phyloP scores from a whole-genome alignment of 2,329 filamentous ascomycete genomes.

The Nothomitra cinnamomea region DNA sequence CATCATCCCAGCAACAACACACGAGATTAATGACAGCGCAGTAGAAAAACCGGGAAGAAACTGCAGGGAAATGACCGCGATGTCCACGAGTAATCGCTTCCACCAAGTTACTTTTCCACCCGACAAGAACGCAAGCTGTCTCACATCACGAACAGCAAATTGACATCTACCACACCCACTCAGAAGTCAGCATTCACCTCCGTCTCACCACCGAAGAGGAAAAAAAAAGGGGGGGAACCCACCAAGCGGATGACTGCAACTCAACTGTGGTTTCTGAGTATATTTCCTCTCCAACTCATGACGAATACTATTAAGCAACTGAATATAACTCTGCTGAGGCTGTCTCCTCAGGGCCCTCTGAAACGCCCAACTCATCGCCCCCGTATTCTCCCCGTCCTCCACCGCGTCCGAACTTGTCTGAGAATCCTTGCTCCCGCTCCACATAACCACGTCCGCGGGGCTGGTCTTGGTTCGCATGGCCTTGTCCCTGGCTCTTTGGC shows the following conservation, averaged over 20 bases:
- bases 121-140: too few relatives aligned
- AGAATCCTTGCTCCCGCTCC: conserved; percentile 88
- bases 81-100: too few relatives aligned
- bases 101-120: too few relatives aligned
- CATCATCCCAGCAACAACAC: too few relatives aligned
- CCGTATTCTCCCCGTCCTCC: conserved; percentile 76
- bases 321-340: conserved; percentile 87
- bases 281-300: conserved; percentile 79
- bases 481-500: conserved; percentile 56
- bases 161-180: too few relatives aligned
- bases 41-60: too few relatives aligned
- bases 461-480: conserved; percentile 81
- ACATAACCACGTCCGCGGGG: conserved; percentile 92
- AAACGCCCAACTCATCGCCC: conserved; percentile 97
- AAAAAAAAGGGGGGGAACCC: too few relatives aligned
- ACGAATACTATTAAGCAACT: conserved; percentile 87
- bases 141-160: too few relatives aligned
- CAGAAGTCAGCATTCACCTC: too few relatives aligned
- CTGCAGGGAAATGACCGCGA: too few relatives aligned
- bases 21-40: too few relatives aligned
- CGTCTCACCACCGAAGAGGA: too few relatives aligned
- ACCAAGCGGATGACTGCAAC: conserved; percentile 91
- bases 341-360: conserved; percentile 82
- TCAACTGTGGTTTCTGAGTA: conserved; percentile 86
- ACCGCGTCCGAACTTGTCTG: conserved; percentile 90